A percentile compares a stretch with the other conserved stretches of the same genome.
These are phyloP conservation scores for Fusarium sp. DNA, from an alignment of 2,329 filamentous ascomycete genomes.

Conservation along the genomic window DNA sequence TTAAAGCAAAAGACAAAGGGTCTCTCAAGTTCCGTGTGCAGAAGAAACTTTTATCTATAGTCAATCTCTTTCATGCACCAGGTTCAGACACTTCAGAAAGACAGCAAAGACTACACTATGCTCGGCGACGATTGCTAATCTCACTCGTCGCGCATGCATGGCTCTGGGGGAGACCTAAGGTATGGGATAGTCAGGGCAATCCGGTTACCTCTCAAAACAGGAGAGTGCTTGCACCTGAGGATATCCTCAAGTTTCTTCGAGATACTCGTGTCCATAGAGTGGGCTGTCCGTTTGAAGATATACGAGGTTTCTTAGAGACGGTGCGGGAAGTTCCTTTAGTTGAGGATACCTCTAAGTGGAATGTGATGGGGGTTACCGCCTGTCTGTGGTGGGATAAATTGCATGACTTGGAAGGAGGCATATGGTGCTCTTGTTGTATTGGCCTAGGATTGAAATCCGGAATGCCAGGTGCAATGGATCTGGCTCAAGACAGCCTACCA, in stretches of 20 bases:
- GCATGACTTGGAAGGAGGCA: too few relatives aligned
- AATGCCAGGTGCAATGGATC: not conserved
- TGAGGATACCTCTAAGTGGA: not conserved
- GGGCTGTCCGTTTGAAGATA: not conserved
- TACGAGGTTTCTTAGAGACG: not conserved
- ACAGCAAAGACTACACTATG: not conserved
- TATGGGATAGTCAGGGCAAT: not conserved
- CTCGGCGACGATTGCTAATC: not conserved
- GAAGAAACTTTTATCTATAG: not conserved
- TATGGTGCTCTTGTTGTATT: not conserved
- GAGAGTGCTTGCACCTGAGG: not conserved
- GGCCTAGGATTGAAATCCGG: not conserved
- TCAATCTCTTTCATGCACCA: not conserved
- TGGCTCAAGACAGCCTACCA: not conserved
- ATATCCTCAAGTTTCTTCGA: not conserved
- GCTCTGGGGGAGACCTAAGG: not conserved
- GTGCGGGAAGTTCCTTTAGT: not conserved
- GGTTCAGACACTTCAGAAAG: not conserved
- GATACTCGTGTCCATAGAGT: not conserved
- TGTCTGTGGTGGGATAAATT: not conserved
- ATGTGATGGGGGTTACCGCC: not conserved
- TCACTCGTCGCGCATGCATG: not conserved
- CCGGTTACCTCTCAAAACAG: not conserved
- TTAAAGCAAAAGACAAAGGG: not conserved
- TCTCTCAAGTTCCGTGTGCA: not conserved